phyloP scores from a whole-genome alignment of 805 yeast genomes.

The Cyberlindnera maritima region DNA sequence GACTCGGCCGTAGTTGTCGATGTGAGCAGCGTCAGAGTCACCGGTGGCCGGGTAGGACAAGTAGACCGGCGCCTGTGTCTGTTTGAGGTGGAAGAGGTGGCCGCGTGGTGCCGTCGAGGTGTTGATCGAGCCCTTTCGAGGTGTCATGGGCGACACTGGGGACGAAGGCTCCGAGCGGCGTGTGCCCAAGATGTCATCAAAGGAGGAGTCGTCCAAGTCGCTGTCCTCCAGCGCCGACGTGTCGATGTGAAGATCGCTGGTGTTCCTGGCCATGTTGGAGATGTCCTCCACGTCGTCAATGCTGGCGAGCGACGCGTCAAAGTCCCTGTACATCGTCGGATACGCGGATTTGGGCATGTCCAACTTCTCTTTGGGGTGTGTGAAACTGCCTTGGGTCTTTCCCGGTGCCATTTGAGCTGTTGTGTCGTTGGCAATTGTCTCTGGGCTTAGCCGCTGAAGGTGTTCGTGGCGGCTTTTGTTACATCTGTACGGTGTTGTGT shows the following conservation, averaged over 20 bases:
- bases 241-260: not conserved
- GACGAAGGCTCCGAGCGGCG: constrained; percentile 7
- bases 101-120: constrained; percentile 22
- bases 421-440: not conserved
- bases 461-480: too few relatives aligned
- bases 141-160: constrained; percentile 2
- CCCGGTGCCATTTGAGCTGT: not conserved
- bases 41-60: constrained; percentile 24
- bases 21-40: constrained; percentile 11
- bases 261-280: constrained; percentile 17
- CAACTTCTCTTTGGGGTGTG: constrained; percentile 1
- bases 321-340: constrained; percentile 19
- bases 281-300: constrained; percentile 26
- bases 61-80: constrained; percentile 18
- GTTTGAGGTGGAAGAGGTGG: constrained; percentile 21
- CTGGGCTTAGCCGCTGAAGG: too few relatives aligned
- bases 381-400: not conserved
- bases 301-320: constrained; percentile 19
- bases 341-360: constrained; percentile 24
- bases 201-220: constrained; percentile 13
- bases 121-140: constrained; percentile 17
- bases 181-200: constrained; percentile 19
- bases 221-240: not conserved
- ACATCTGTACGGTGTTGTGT: too few relatives aligned
- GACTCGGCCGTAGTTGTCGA: constrained; percentile 26